Evolutionary conservation across 257 asterid genomes (phyloP), one percentile per base, ranked within the genome.

Genomic region (Perilla frutescens): DNA sequence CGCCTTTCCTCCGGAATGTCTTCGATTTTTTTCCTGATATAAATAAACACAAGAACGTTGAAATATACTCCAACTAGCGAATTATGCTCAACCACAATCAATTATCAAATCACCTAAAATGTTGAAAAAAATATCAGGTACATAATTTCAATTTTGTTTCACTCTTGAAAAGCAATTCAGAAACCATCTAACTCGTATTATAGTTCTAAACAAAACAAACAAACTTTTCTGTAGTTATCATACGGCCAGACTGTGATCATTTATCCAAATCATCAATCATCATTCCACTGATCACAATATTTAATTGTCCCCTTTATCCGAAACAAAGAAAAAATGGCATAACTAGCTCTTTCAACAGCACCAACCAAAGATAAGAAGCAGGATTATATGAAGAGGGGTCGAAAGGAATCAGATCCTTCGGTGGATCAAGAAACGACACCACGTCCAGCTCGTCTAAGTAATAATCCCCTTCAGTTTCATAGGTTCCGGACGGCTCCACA

Each of bases 1-100:
- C 96, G 83, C 83, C 98, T 88, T 74, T 88, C 87, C 77, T 82
- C 94, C 1, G 98, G 98, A 51, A 92, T 87, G 76, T 89, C 93
- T 73, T 83, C 94, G 64, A 92, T 88, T 73, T 92, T 92, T 84
- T 92, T 90, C 98, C 98, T 92, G 84, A 74, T 48, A 51, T 65
- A 72, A 20, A 79, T 59, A 58, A 75, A 76, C 39, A 66, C 3
- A 47, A 54, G 55, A 41, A 47, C 45, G 32, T 41, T 39, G 8
- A 59, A 62, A 68, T 20, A 79, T 34, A 62, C 45, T 50, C 64
- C 62, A 63, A 41, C 51, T 60, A 67, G 41, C 20, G 63, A 40
- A 62, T 1, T 39, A 0, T 32, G 10, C 41, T 58, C 44, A 12
- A 34, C 26, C 11, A 34, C 7, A n/a, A 39, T 40, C 50, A 39